Conservation (phyloP, 1,284 basidiomycete species). For the Boletus smithii region DNA sequence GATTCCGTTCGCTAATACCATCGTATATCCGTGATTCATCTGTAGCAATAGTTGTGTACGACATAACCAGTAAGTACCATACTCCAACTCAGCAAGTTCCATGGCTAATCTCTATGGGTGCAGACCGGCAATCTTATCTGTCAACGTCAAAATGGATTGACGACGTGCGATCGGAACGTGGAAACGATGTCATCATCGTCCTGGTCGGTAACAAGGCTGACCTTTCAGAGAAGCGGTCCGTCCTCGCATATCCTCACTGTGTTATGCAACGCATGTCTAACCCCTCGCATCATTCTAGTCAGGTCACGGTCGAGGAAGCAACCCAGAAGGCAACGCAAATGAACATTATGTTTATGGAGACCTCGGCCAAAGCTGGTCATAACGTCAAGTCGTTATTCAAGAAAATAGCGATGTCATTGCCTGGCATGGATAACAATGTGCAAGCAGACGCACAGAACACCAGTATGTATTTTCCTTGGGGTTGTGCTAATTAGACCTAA, state of each 20-base stretch:
- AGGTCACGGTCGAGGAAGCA: slow-evolving; percentile 98
- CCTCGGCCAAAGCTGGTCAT: slow-evolving; percentile 98
- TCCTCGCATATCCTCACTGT: slow-evolving; percentile 22
- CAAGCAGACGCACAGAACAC: slow-evolving; percentile 67
- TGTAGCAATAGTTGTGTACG: slow-evolving; percentile 97
- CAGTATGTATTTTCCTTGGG: slow-evolving; percentile 47
- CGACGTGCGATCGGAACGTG: slow-evolving; percentile 95
- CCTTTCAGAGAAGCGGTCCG: slow-evolving; percentile 85
- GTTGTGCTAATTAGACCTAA: slow-evolving; percentile 5
- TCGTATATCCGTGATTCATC: slow-evolving; percentile 99
- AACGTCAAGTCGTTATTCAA: slow-evolving; percentile 99
- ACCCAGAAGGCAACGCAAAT: slow-evolving; percentile 91
- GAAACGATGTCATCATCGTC: slow-evolving; percentile 98
- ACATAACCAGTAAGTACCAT: slow-evolving; percentile 85
- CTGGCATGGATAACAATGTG: slow-evolving; percentile 88
- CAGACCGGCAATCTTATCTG: slow-evolving; percentile 94
- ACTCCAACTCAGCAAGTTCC: not conserved
- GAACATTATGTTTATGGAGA: slow-evolving; percentile 99
- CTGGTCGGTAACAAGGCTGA: slow-evolving; percentile 99
- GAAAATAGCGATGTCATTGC: slow-evolving; percentile 97
- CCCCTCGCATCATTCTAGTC: slow-evolving; percentile 46
- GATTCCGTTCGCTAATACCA: slow-evolving; percentile 96
- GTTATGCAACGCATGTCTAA: slow-evolving; percentile 7
- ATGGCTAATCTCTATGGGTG: slow-evolving; percentile 5
- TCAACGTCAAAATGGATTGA: slow-evolving; percentile 99